Conservation (phyloP, 768 basidiomycete species). For the Strobilomyces dryophilus region DNA sequence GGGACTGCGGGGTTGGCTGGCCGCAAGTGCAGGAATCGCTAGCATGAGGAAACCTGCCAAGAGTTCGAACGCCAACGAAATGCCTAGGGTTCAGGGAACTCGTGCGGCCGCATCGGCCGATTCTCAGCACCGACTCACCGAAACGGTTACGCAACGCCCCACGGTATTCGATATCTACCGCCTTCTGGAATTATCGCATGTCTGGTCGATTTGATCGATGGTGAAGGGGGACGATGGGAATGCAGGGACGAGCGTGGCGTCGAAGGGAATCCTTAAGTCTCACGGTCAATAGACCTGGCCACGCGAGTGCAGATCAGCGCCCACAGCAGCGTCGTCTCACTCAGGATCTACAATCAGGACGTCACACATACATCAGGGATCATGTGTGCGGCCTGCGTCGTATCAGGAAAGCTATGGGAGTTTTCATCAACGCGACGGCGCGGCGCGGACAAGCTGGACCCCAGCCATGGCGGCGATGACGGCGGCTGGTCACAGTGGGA, state of each 20-base stretch:
- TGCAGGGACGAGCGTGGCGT: background rate
- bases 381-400: background rate
- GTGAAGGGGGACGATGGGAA: background rate
- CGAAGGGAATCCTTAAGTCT: background rate
- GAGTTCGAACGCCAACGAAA: no score
- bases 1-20: no score
- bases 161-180: background rate
- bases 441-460: background rate
- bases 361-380: background rate
- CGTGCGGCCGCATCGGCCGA: background rate
- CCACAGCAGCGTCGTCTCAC: background rate
- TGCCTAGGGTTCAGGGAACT: no score
- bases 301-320: slow-evolving; percentile 12
- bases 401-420: slow-evolving; percentile 1
- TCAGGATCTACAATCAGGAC: slow-evolving; percentile 2
- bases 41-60: no score
- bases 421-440: background rate
- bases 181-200: background rate
- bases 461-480: background rate
- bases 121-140: background rate
- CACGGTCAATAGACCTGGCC: background rate
- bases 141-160: background rate
- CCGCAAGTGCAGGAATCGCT: no score
- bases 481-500: no score
- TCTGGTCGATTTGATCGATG: background rate